Evolutionary conservation across 2,329 filamentous ascomycete genomes (phyloP).

Genomic region (Trichothecium roseum): DNA sequence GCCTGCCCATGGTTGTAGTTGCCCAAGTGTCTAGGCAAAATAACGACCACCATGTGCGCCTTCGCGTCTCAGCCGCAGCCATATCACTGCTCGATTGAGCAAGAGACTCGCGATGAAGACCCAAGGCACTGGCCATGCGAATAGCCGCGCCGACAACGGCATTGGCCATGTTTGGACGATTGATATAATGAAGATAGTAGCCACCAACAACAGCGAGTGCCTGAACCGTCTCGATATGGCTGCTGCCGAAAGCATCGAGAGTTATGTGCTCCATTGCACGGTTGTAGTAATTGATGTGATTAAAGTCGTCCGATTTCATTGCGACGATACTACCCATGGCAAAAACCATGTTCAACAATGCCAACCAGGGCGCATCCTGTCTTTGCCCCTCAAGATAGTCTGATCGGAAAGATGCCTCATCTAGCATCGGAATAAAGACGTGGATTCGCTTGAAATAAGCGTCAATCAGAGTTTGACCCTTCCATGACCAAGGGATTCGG

Average conservation of each 20-base stretch:
- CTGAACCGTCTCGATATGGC: slow-evolving; percentile 14
- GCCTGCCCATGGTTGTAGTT: slow-evolving; percentile 58
- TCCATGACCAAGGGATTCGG: slow-evolving; percentile 47
- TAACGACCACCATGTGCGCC: slow-evolving; percentile 65
- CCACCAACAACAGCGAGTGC: slow-evolving; percentile 47
- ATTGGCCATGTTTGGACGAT: slow-evolving; percentile 65
- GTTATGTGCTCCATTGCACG: slow-evolving; percentile 56
- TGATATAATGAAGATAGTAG: slow-evolving; percentile 67
- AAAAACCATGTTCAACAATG: slow-evolving; percentile 66
- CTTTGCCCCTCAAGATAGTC: slow-evolving; percentile 45
- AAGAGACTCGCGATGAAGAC: slow-evolving; percentile 51
- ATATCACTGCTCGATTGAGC: slow-evolving; percentile 4
- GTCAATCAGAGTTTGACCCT: slow-evolving; percentile 59
- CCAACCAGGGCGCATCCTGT: slow-evolving; percentile 60
- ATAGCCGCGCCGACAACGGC: slow-evolving; percentile 59
- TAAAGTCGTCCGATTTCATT: slow-evolving; percentile 53
- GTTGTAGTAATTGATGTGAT: slow-evolving; percentile 60
- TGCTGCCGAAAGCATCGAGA: slow-evolving; percentile 38
- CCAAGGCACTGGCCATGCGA: slow-evolving; percentile 61
- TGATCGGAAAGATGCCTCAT: slow-evolving; percentile 59
- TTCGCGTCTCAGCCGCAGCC: slow-evolving; percentile 38
- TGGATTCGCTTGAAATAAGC: slow-evolving; percentile 69
- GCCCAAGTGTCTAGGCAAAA: slow-evolving; percentile 69
- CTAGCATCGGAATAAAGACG: slow-evolving; percentile 62
- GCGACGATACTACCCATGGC: slow-evolving; percentile 64